Evolutionary conservation across 2,329 filamentous ascomycete genomes (phyloP), one percentile per base, ranked within the genome.

Genomic region (Phialophora macrospora): DNA sequence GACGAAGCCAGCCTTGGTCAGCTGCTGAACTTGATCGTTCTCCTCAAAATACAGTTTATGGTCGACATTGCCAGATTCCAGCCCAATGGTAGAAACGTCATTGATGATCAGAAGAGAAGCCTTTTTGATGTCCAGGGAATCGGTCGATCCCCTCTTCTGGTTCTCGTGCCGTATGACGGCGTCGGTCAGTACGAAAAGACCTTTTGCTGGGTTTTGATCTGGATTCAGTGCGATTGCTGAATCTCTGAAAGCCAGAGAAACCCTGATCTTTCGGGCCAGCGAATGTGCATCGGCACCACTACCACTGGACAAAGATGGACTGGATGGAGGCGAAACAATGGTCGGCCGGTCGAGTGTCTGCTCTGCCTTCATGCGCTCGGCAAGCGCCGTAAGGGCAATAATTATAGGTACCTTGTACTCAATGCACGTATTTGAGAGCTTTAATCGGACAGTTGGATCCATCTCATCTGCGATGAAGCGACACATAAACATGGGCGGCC

Each of bases 401-500:
- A 97, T 77, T 0, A 91, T 92, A 0, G 91, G 86, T 3, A 98
- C 90, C 17, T 90, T 89, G 76, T 99, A 99, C 75, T 99, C 96
- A n/a, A 92, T 77, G 65, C 88, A 89, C 4, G 96, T 72, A 67
- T 96, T 93, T 77, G 90, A 91, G 49, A 98, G 80, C 75, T 96
- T 96, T 64, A 97, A 77, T 75, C 96, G 97, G 70, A 97, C 82
- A 6, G 92, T 88, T 0, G 96, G 94, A 69, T 98, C 94, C 79
- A 96, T 91, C 75, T 98, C 94, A 75, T 98, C 93, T 0, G 92
- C 92, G 70, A 99, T 91, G 80, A 97, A 90, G 57, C 95, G 87
- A 65, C 91, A 87, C 88, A 96, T 97, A 60, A 98, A 76, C 69
- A 93, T 91, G 0, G 89, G 88, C 28, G 67, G 64, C 6, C 66